Evolutionary conservation across 2,329 filamentous ascomycete genomes (phyloP).

Genomic region (Pochonia chlamydosporia): DNA sequence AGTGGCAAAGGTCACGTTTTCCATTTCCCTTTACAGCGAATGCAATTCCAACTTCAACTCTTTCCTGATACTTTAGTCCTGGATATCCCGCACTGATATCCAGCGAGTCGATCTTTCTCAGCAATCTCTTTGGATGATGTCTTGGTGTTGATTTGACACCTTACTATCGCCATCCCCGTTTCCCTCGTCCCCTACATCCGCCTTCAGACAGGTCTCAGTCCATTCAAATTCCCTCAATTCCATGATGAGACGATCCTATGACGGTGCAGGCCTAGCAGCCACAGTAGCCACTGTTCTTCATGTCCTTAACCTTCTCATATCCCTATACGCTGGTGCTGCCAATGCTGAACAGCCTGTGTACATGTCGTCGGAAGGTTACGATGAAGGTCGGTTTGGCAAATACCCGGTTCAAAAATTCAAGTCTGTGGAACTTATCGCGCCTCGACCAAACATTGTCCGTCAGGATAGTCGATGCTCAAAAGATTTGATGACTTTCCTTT

Average conservation of each 20-base stretch:
- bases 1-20: too few relatives aligned
- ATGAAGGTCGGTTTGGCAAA: slow-evolving; percentile 16
- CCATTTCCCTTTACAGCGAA: too few relatives aligned
- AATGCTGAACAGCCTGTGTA: slow-evolving; percentile 5
- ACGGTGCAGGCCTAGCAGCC: background rate
- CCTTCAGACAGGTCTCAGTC: too few relatives aligned
- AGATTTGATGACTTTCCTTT: slow-evolving; percentile 26
- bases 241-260: background rate
- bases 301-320: background rate
- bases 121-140: too few relatives aligned
- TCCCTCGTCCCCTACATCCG: too few relatives aligned
- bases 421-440: slow-evolving; percentile 11
- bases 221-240: too few relatives aligned
- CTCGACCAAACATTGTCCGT: slow-evolving; percentile 23
- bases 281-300: background rate
- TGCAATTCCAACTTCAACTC: too few relatives aligned
- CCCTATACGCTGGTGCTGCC: background rate
- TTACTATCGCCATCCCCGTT: too few relatives aligned
- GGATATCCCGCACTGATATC: too few relatives aligned
- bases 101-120: too few relatives aligned
- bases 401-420: slow-evolving; percentile 18
- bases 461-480: slow-evolving; percentile 24
- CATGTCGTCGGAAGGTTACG: slow-evolving; percentile 14
- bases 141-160: too few relatives aligned
- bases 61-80: too few relatives aligned